Conservation (phyloP, 164 flowering plant species). For the Berberis vulgaris region DNA sequence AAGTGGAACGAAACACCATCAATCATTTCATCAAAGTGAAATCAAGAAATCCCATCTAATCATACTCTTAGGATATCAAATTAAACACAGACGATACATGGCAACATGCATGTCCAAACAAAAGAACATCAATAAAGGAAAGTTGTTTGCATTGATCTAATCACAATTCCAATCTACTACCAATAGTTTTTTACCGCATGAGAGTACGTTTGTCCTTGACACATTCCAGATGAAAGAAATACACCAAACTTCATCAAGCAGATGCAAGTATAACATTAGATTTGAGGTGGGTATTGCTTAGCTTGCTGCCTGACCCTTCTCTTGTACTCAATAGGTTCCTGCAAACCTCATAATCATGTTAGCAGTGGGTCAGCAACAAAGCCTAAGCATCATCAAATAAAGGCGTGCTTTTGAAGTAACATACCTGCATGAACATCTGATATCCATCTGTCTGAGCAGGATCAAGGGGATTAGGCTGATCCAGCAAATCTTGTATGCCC, state of each 20-base stretch:
- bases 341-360: not conserved
- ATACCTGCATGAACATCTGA: conserved; percentile 84
- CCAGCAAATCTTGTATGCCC: conserved; percentile 89
- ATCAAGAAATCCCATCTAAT: too few species aligned
- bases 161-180: too few species aligned
- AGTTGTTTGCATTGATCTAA: too few species aligned
- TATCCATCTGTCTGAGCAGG: conserved; percentile 98
- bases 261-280: conserved; percentile 21
- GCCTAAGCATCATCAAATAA: too few species aligned
- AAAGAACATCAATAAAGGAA: too few species aligned
- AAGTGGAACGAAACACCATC: too few species aligned
- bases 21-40: too few species aligned
- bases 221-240: conserved; percentile 9
- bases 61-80: too few species aligned
- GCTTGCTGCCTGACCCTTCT: conserved; percentile 71
- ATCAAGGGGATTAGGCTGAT: conserved; percentile 83
- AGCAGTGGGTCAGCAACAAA: too few species aligned
- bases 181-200: too few species aligned
- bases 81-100: too few species aligned
- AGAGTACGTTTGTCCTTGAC: not conserved
- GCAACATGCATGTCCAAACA: too few species aligned
- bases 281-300: conserved; percentile 53
- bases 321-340: conserved; percentile 65
- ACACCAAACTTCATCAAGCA: conserved; percentile 1
- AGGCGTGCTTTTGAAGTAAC: not conserved